Base-by-base conservation (phyloP, 805 yeast species). In the Alloascoidea hylecoeti region DNA sequence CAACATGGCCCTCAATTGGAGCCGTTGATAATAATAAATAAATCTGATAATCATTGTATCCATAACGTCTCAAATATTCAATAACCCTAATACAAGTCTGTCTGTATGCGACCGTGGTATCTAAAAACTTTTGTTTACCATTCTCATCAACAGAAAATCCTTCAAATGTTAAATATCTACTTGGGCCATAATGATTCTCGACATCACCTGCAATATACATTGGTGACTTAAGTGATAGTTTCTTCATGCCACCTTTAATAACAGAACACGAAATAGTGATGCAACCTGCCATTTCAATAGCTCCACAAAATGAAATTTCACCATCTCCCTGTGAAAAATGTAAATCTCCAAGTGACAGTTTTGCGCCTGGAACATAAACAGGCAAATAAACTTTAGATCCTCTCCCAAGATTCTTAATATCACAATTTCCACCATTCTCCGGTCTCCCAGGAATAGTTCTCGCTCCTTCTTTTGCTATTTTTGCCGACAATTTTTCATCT, bases 311-410 rank as follows among this genome's bases (percentile, higher is more conserved):
- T 5, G 72, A 61, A 36, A 68, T 65, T 43, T 68, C 73, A 13
- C 73, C 74, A 45, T 68, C 73, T 14, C 73, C 74, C 49, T 67
- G 72, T 17, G 68, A 60, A 49, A 68, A 68, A 46, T 68, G 74
- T 28, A 68, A 46, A 44, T 68, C 74, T 4, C 73, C 74, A 30
- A 68, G 51, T 17, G 68, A 60, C 16, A 68, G 53, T 43, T 63
- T 62, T 32, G 68, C 73, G 4, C 74, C 74, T 17, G 50, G 49
- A 17, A 68, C 62, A 48, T 68, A 53, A 16, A 64, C 67, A 2
- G 73, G 73, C 34, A 68, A 52, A 43, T 64, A 68, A 19, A 62
- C 61, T 42, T 63, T 66, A 9, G 73, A 64, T 4, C 73, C 74
- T 35, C 70, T 49, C 3, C 71, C 61, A 16, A 68, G 50, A 42